phyloP scores from a whole-genome alignment of 805 yeast genomes.

The Wilhelminamyces savonicus region DNA sequence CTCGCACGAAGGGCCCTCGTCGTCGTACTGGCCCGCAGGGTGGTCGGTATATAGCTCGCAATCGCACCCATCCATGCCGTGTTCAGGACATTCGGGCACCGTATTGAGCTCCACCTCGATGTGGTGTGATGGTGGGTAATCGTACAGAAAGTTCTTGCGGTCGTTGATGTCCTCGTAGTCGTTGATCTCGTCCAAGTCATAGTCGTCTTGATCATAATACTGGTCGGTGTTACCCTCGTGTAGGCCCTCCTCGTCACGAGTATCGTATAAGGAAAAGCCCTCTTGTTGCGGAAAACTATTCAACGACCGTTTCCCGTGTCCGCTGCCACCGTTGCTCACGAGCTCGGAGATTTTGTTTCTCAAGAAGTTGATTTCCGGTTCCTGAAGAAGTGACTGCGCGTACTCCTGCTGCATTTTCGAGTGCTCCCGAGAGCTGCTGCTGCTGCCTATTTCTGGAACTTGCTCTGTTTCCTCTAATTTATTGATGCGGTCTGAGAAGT shows the following conservation, averaged over 20 bases:
- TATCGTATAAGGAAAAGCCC: slow-evolving; percentile 29
- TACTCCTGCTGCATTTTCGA: too few relatives aligned
- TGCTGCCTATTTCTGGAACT: slow-evolving; percentile 6
- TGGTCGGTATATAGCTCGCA: slow-evolving; percentile 14
- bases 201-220: slow-evolving; percentile 24
- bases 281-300: slow-evolving; percentile 8
- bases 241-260: slow-evolving; percentile 34
- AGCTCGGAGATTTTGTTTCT: slow-evolving; percentile 19
- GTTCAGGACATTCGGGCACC: slow-evolving; percentile 24
- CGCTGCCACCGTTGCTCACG: slow-evolving; percentile 11
- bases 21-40: slow-evolving; percentile 6
- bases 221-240: slow-evolving; percentile 25
- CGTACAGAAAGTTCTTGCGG: slow-evolving; percentile 20
- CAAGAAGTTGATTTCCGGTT: slow-evolving; percentile 22
- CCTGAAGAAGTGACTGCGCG: slow-evolving; percentile 9
- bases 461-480: slow-evolving; percentile 5
- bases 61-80: slow-evolving; percentile 19
- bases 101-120: slow-evolving; percentile 36
- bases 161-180: slow-evolving; percentile 25
- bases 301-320: too few relatives aligned
- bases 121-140: slow-evolving; percentile 24
- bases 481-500: slow-evolving; percentile 8
- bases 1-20: slow-evolving; percentile 37
- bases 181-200: slow-evolving; percentile 30
- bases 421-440: too few relatives aligned